Evolutionary conservation across 371 early-diverging fungal species (phyloP).

Genomic region (Mucor indicus): DNA sequence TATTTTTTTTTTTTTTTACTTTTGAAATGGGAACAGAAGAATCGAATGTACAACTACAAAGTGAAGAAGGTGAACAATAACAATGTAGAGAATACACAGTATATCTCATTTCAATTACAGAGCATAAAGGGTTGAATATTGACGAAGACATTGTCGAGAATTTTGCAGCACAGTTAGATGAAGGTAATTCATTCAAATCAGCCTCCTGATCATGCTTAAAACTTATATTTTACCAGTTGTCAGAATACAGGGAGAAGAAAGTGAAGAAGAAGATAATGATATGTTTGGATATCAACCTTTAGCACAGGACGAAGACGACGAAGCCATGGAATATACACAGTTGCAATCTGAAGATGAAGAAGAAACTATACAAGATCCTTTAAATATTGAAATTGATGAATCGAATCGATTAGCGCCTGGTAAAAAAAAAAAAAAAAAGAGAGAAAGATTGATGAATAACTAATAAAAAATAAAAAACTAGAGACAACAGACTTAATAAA

Average conservation of each 20-base stretch:
- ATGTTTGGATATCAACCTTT: slow-evolving; percentile 27
- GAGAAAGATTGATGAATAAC: neutral
- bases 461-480: neutral
- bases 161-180: slow-evolving; percentile 36
- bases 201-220: too few relatives aligned
- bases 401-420: slow-evolving; percentile 15
- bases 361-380: neutral
- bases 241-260: slow-evolving; percentile 6
- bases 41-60: too few relatives aligned
- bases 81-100: too few relatives aligned
- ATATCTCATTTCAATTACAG: too few relatives aligned
- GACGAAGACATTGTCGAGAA: slow-evolving; percentile 27
- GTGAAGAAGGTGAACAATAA: too few relatives aligned
- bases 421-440: slow-evolving; percentile 11
- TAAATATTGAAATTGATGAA: slow-evolving; percentile 15
- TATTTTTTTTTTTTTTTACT: too few relatives aligned
- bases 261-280: slow-evolving; percentile 7
- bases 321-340: slow-evolving; percentile 12
- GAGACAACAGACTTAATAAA: slow-evolving; percentile 35
- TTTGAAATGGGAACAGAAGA: too few relatives aligned
- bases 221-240: slow-evolving; percentile 5
- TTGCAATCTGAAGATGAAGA: slow-evolving; percentile 21
- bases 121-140: too few relatives aligned
- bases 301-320: slow-evolving; percentile 35
- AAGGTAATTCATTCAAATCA: too few relatives aligned